Base-by-base conservation (phyloP, 176 grass and related monocot genomes). In the Oryza punctata region DNA sequence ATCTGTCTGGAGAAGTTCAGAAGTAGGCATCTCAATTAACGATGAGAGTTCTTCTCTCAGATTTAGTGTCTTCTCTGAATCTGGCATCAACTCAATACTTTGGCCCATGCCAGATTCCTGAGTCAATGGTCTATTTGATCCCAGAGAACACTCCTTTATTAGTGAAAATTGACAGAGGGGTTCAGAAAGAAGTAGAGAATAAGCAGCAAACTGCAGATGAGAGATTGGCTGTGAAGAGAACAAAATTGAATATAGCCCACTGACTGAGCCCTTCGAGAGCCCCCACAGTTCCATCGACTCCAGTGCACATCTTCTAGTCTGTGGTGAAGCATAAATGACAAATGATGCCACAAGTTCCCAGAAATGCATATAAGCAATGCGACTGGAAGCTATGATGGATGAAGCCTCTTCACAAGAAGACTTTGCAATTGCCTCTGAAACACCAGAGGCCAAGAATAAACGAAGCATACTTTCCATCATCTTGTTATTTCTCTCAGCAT, bases 251-350 rank as follows among this genome's bases (percentile, higher is more conserved):
- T 98, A 95, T 43, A 98, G 57, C 74, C 91, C 87, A 44, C 65
- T 92, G 47, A 98, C 80, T 11, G 87, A 78, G 63, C 78, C 89
- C 85, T 93, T 95, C 80, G 40, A 83, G 70, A 98, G 96, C 57
- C 91, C 96, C 96, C 96, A 98, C 19, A 98, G 86, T 78, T 93
- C 85, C 91, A 98, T 95, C 24, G 93, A 95, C 54, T 98, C 91
- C 26, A 91, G 73, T 84, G 93, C 91, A 70, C 85, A 94, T 63
- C 47, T 93, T 90, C 77, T 98, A 88, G 91, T 88, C 72, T 88
- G 77, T 24, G 81, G 76, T 85, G 88, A 87, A 67, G 96, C 85
- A 88, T 78, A 66, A 61, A 77, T 87, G 76, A 93, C 88, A 86
- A 90, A 91, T 82, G 92, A 98, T 75, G 96, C 89, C 63, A 91